phyloP scores from a whole-genome alignment of 495 filamentous ascomycete genomes.

The Aspergillus indologenus region DNA sequence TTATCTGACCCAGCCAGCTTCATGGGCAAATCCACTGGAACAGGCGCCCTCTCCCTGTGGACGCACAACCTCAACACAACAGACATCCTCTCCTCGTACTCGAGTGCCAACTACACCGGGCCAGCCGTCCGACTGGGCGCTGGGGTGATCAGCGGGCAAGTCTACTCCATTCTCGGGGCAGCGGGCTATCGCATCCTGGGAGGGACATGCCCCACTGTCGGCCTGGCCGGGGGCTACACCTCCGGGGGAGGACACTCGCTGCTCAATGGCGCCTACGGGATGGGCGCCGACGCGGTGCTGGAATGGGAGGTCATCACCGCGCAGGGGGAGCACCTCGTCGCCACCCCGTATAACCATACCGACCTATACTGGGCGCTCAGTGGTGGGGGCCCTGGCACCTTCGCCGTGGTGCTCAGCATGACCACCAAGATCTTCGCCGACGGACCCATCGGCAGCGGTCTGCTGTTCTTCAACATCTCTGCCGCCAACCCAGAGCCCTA shows the following conservation, averaged over 20 bases:
- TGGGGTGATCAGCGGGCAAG: conserved; percentile 34
- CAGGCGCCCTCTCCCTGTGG: no score
- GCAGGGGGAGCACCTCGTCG: conserved; percentile 44
- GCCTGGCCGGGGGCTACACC: conserved; percentile 36
- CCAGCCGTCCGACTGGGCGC: conserved; percentile 38
- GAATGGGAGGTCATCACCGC: conserved; percentile 50
- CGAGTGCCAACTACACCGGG: no score
- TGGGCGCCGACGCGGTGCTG: conserved; percentile 39
- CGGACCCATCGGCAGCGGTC: no score
- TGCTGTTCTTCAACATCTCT: no score
- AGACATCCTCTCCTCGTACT: no score
- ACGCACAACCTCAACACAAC: no score
- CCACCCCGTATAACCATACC: conserved; percentile 45
- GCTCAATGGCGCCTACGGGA: conserved; percentile 26
- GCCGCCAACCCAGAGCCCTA: no score
- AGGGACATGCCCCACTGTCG: conserved; percentile 30
- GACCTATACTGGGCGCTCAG: conserved; percentile 59
- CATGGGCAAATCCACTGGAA: no score
- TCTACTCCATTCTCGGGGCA: neutral
- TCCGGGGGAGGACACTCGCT: conserved; percentile 39
- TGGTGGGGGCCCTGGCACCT: conserved; percentile 45
- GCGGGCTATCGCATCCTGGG: neutral
- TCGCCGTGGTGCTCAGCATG: conserved; percentile 43
- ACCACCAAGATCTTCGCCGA: no score
- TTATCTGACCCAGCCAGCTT: conserved; percentile 25